Evolutionary conservation across 495 filamentous ascomycete species (phyloP).

Genomic region (Hypoxylon subgilvum): DNA sequence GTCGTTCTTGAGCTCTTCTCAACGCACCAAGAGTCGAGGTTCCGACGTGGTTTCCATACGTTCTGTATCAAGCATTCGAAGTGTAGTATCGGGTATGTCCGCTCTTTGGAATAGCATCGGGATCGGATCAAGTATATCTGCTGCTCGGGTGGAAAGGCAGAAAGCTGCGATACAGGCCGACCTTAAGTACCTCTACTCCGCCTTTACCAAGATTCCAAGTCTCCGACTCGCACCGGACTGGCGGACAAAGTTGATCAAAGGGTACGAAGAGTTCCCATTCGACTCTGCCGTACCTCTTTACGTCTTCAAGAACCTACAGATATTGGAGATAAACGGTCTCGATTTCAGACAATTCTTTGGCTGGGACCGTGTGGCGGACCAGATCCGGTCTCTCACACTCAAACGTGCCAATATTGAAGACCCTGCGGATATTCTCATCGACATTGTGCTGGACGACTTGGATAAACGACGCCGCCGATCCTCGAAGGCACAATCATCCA

Average conservation of each 20-base stretch:
- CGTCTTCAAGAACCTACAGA: conserved; percentile 94
- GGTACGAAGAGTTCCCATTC: conserved; percentile 97
- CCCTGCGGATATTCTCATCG: conserved; percentile 83
- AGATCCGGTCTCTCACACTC: conserved; percentile 85
- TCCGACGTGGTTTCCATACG: conserved; percentile 89
- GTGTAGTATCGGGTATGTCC: conserved; percentile 95
- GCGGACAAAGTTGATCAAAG: conserved; percentile 82
- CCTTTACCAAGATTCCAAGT: conserved; percentile 97
- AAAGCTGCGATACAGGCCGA: conserved; percentile 84
- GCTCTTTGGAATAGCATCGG: conserved; percentile 89
- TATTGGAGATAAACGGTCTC: conserved; percentile 90
- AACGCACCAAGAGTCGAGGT: conserved; percentile 73
- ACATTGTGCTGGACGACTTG: conserved; percentile 95
- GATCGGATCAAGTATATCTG: conserved; percentile 72
- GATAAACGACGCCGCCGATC: conserved; percentile 87
- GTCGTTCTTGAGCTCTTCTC: conserved; percentile 85
- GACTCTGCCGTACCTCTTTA: conserved; percentile 95
- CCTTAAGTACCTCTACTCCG: conserved; percentile 93
- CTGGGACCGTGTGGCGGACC: conserved; percentile 92
- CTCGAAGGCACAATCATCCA: conserved; percentile 81
- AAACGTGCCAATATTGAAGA: conserved; percentile 89
- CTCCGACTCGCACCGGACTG: conserved; percentile 87
- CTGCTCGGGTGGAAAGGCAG: conserved; percentile 81
- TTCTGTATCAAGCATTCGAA: conserved; percentile 94
- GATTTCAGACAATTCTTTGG: conserved; percentile 97